Percentiles rank a stretch among this genome's conserved stretches.
phyloP scores from a whole-genome alignment of 2,329 filamentous ascomycete genomes.

The Laburnicola sp. region DNA sequence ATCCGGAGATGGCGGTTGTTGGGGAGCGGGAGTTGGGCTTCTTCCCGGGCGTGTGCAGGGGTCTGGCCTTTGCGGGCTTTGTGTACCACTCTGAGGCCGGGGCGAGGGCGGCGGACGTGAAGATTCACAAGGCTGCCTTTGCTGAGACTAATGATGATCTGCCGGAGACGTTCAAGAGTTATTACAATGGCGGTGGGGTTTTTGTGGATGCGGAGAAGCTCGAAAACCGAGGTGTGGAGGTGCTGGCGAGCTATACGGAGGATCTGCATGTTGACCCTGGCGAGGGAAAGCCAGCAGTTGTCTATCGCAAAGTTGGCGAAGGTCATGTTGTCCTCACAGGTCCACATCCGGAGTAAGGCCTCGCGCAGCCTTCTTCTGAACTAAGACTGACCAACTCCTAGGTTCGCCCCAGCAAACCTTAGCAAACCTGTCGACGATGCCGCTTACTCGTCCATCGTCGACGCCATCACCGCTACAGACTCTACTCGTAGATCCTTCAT shows the following conservation, averaged over 20 bases:
- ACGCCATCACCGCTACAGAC: conserved; percentile 69
- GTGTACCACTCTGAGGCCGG: conserved; percentile 87
- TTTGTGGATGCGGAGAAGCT: conserved; percentile 78
- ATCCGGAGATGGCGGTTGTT: conserved; percentile 78
- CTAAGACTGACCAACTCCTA: conserved; percentile 45
- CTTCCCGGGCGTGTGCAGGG: conserved; percentile 83
- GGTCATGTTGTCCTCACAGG: conserved; percentile 81
- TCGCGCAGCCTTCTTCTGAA: neutral
- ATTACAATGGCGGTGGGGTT: conserved; percentile 93
- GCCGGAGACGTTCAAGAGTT: conserved; percentile 69
- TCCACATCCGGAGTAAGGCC: conserved; percentile 83
- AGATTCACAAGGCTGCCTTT: conserved; percentile 65
- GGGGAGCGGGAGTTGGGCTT: conserved; percentile 84
- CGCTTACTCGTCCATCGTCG: conserved; percentile 71
- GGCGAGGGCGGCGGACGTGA: conserved; percentile 70
- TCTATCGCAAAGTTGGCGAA: conserved; percentile 81
- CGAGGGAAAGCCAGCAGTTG: conserved; percentile 72
- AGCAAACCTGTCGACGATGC: conserved; percentile 67
- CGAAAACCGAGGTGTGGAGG: conserved; percentile 68
- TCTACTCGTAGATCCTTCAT: conserved; percentile 72
- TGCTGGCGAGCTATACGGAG: conserved; percentile 79
- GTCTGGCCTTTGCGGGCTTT: conserved; percentile 86
- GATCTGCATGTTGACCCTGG: conserved; percentile 76
- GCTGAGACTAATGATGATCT: conserved; percentile 51
- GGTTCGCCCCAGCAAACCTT: conserved; percentile 81